Conservation (phyloP, 2,329 filamentous ascomycete genomes). For the Fusarium lateritium region DNA sequence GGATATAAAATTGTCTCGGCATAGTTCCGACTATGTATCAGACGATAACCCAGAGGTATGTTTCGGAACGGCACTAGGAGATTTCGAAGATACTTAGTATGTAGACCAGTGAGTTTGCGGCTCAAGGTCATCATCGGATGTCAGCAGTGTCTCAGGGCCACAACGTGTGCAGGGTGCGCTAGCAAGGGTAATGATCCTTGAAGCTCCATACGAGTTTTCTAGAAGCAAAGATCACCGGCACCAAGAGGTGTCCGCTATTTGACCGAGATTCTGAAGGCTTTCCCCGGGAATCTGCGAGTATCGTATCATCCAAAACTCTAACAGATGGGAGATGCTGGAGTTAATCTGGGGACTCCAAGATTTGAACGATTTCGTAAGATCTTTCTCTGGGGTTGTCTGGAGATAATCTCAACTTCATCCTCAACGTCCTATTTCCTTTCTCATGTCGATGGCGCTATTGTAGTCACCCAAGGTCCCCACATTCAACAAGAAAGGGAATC, state of each 20-base stretch:
- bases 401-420: constrained; percentile 2
- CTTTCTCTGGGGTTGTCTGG: not conserved
- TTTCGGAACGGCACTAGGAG: constrained; percentile 1
- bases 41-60: not conserved
- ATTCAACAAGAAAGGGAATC: constrained; percentile 25
- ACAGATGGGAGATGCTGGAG: not conserved
- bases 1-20: constrained; percentile 44
- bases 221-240: constrained; percentile 19
- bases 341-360: constrained; percentile 8
- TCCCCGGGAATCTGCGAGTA: not conserved
- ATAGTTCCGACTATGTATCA: constrained; percentile 22
- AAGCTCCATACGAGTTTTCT: constrained; percentile 29
- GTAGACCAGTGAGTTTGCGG: constrained; percentile 15
- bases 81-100: not conserved
- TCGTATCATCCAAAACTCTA: constrained; percentile 3
- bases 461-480: not conserved
- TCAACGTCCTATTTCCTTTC: not conserved
- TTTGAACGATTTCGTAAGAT: not conserved
- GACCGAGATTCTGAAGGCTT: constrained; percentile 14
- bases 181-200: constrained; percentile 44
- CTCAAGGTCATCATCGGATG: constrained; percentile 33
- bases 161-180: constrained; percentile 30
- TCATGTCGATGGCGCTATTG: constrained; percentile 2
- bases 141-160: constrained; percentile 14
- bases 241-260: constrained; percentile 11